Evolutionary conservation across 2,329 filamentous ascomycete genomes (phyloP).

Genomic region (Arthrobotrys megalospora): DNA sequence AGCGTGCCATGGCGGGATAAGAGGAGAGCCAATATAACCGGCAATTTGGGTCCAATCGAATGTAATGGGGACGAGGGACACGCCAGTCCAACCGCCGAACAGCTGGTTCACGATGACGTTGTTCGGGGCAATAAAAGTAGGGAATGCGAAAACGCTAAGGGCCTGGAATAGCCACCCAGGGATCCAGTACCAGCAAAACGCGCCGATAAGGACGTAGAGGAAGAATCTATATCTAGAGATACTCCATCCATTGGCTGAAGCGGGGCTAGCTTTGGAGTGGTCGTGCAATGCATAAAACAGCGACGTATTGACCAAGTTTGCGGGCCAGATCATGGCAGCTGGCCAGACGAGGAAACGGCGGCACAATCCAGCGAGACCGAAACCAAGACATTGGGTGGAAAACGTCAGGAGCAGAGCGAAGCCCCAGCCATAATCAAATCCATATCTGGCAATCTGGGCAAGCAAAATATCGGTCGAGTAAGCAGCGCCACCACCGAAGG

Average conservation of each 20-base stretch:
- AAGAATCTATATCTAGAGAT: slow-evolving; percentile 79
- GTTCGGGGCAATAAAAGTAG: slow-evolving; percentile 80
- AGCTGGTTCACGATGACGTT: slow-evolving; percentile 79
- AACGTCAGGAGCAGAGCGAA: slow-evolving; percentile 72
- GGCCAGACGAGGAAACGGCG: slow-evolving; percentile 61
- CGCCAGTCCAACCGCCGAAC: slow-evolving; percentile 78
- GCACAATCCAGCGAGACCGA: slow-evolving; percentile 71
- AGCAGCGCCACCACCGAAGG: slow-evolving; percentile 71
- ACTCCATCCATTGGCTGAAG: slow-evolving; percentile 73
- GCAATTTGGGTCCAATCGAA: slow-evolving; percentile 84
- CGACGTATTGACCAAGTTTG: slow-evolving; percentile 76
- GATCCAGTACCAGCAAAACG: slow-evolving; percentile 79
- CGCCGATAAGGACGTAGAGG: slow-evolving; percentile 72
- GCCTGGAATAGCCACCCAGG: slow-evolving; percentile 79
- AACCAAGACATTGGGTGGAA: slow-evolving; percentile 73
- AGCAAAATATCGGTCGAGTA: slow-evolving; percentile 56
- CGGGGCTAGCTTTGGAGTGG: slow-evolving; percentile 72
- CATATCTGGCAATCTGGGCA: slow-evolving; percentile 57
- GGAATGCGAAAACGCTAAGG: slow-evolving; percentile 79
- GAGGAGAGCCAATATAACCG: slow-evolving; percentile 77
- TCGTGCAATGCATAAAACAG: slow-evolving; percentile 83
- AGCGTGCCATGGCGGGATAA: slow-evolving; percentile 81
- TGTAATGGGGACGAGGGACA: slow-evolving; percentile 79
- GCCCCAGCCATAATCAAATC: slow-evolving; percentile 63
- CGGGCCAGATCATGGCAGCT: slow-evolving; percentile 68